Base-by-base conservation (phyloP, 2,329 filamentous ascomycete genomes). In the Venturia aucupariae region DNA sequence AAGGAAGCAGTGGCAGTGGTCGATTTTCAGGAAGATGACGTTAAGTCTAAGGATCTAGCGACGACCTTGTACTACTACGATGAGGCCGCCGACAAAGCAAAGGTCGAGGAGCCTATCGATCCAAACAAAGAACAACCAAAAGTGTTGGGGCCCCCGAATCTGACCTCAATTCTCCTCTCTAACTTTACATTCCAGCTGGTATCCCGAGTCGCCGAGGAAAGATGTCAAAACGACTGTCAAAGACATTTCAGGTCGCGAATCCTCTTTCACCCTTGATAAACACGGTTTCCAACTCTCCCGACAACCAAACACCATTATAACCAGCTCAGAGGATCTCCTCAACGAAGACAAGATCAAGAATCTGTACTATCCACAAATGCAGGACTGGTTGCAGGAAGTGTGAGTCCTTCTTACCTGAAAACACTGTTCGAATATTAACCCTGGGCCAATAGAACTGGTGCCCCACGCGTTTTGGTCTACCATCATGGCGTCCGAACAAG, bases 341-440 rank as follows among this genome's bases (percentile, higher is more conserved):
- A 51, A 66, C 39, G 39, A 55, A 2, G 62, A 61, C 13, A 65
- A 65, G 41, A 66, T 66, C 38, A 64, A 42, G 39, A 61, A 27
- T 30, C 10, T 61, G 55, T 66, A 66, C 30, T 66, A 65, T 22
- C 65, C 65, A 41, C 48, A 61, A 35, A 66, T 65, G 65, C 60
- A 63, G 27, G 19, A 64, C 24, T 64, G 44, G 46, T 41, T 65
- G 39, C 38, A 65, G 27, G 60, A 64, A 44, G 64, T 64, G 64
- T 65, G 65, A 11, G 64, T 11, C 32, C 5, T 11, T 32, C 1
- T 2, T n/a, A 11, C 6, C 17, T 35, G 19, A 32, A 19, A 32
- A 17, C 8, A 7, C 48, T 24, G 41, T 11, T 44, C 30, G 30
- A 24, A n/a, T 27, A 15, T 22, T 46, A 8, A 38, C 15, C 22